Conservation (phyloP, 2,329 filamentous ascomycete genomes). For the Curvularia lunata region DNA sequence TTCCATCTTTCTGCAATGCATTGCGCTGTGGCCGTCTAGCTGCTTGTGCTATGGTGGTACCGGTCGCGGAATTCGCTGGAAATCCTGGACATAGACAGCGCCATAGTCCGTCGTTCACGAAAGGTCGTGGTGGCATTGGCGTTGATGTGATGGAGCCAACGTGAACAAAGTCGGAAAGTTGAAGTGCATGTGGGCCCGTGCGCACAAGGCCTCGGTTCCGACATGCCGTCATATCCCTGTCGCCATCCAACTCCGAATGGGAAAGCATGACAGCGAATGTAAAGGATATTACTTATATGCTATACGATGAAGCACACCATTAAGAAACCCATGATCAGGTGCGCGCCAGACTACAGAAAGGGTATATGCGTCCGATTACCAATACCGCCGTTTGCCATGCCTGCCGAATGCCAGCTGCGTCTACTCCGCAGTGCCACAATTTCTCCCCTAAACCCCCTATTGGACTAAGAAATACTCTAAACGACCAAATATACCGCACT, state of each 20-base stretch:
- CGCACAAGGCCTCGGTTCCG: slow-evolving; percentile 5
- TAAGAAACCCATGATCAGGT: slow-evolving; percentile 4
- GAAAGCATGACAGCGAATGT: neutral
- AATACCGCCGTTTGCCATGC: slow-evolving; percentile 5
- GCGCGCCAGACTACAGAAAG: slow-evolving; percentile 6
- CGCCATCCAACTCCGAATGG: neutral
- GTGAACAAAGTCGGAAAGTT: slow-evolving; percentile 9
- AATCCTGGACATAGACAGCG: slow-evolving; percentile 44
- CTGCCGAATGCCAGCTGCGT: slow-evolving; percentile 10
- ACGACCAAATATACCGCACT: neutral
- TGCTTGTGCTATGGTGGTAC: neutral
- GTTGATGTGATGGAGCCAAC: slow-evolving; percentile 9
- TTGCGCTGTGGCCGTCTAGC: slow-evolving; percentile 7
- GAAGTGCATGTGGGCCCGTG: slow-evolving; percentile 3
- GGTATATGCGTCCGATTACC: slow-evolving; percentile 19
- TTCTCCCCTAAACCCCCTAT: neutral
- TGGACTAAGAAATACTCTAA: slow-evolving; percentile 2
- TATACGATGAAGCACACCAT: neutral
- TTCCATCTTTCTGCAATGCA: slow-evolving; percentile 1
- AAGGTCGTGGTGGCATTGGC: slow-evolving; percentile 41
- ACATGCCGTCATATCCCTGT: neutral
- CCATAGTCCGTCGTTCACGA: slow-evolving; percentile 46
- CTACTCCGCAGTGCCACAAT: neutral
- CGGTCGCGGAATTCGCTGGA: slow-evolving; percentile 11
- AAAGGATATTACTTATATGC: slow-evolving; percentile 8